phyloP scores from a whole-genome alignment of 129 eudicot genomes.

The Pseudognaphalium luteoalbum region DNA sequence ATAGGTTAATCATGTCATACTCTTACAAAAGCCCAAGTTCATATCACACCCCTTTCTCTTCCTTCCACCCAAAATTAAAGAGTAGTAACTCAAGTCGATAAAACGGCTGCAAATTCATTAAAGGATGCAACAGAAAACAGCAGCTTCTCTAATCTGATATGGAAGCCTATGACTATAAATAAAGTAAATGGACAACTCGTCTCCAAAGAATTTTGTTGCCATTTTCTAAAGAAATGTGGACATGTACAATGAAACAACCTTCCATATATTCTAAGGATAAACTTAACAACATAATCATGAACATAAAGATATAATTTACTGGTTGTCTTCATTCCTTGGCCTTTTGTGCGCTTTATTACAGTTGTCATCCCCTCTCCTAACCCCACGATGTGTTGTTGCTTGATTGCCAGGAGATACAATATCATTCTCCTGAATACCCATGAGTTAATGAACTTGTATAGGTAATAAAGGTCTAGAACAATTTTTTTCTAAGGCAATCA shows the following conservation, averaged over 20 bases:
- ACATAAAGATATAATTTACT: slow-evolving; percentile 25
- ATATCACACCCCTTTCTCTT: not conserved
- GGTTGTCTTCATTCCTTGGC: slow-evolving; percentile 31
- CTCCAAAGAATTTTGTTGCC: slow-evolving; percentile 8
- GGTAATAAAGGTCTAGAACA: not conserved
- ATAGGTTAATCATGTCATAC: not conserved
- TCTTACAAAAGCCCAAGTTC: not conserved
- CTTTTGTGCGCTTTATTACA: slow-evolving; percentile 44
- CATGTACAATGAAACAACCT: slow-evolving; percentile 33
- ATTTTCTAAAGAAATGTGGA: slow-evolving; percentile 16
- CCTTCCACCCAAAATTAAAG: not conserved
- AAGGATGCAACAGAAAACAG: slow-evolving; percentile 10
- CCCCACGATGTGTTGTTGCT: slow-evolving; percentile 25
- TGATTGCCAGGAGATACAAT: slow-evolving; percentile 32
- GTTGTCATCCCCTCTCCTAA: slow-evolving; percentile 30
- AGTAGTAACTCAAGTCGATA: not conserved
- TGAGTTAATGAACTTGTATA: not conserved
- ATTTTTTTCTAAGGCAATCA: not conserved
- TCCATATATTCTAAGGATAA: not conserved
- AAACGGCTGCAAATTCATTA: slow-evolving; percentile 3
- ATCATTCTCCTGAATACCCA: slow-evolving; percentile 39
- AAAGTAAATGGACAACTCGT: slow-evolving; percentile 4
- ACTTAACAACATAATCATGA: slow-evolving; percentile 12
- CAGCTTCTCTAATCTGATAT: slow-evolving; percentile 37
- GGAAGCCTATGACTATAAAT: slow-evolving; percentile 35